These are phyloP conservation scores for Didymosphaeria variabile DNA, from an alignment of 2,329 filamentous ascomycete genomes.

Conservation along the genomic window DNA sequence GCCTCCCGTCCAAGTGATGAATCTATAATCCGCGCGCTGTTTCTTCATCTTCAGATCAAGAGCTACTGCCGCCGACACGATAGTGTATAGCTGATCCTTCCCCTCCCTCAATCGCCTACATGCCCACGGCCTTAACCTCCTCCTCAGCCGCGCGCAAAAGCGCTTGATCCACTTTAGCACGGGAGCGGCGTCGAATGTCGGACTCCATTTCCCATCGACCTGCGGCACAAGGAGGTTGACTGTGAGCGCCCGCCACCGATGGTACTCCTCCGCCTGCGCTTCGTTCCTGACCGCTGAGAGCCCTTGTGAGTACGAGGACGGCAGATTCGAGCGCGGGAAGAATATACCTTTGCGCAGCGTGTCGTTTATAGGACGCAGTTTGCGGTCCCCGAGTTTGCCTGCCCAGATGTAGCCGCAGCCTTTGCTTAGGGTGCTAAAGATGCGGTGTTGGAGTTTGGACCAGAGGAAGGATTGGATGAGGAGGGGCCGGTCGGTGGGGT, in stretches of 20 bases:
- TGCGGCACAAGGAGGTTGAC: constrained; percentile 49
- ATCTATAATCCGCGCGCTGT: constrained; percentile 48
- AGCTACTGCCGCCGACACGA: constrained; percentile 47
- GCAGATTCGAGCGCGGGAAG: constrained; percentile 10
- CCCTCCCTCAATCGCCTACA: constrained; percentile 39
- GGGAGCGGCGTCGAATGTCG: constrained; percentile 46
- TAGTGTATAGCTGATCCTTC: constrained; percentile 45
- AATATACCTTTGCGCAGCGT: constrained; percentile 45
- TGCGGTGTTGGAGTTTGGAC: constrained; percentile 47
- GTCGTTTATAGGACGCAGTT: constrained; percentile 47
- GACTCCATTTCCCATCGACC: constrained; percentile 48
- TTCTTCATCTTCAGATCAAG: constrained; percentile 50
- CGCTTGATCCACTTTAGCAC: constrained; percentile 46
- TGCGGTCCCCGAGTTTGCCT: constrained; percentile 48
- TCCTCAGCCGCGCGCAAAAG: constrained; percentile 40
- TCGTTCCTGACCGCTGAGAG: constrained; percentile 48
- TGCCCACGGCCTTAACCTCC: constrained; percentile 44
- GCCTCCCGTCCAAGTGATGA: constrained; percentile 48
- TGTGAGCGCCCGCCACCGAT: constrained; percentile 47
- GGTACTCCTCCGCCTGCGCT: constrained; percentile 47
- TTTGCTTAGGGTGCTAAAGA: constrained; percentile 47
- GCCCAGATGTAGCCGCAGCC: constrained; percentile 51
- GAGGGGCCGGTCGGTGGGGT: constrained; percentile 42
- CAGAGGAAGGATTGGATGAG: constrained; percentile 49
- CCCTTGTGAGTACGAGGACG: constrained; percentile 17